Conservation (phyloP, 2,329 filamentous ascomycete species). For the Phialophora chinensis region DNA sequence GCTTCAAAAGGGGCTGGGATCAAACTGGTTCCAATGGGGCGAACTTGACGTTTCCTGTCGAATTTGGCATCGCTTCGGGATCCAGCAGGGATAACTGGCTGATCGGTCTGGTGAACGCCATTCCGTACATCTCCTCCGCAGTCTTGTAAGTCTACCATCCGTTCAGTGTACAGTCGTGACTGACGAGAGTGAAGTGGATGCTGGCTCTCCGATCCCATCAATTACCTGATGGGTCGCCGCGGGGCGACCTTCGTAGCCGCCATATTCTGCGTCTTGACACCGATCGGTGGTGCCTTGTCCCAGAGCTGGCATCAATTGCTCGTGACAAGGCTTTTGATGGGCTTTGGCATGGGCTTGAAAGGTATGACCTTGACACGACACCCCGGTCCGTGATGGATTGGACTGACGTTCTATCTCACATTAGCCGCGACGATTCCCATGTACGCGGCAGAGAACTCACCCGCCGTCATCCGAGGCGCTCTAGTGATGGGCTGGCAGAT, state of each 20-base stretch:
- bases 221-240: constrained; percentile 41
- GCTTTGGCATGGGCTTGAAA: constrained; percentile 51
- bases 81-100: constrained; percentile 46
- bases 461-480: constrained; percentile 57
- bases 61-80: constrained; percentile 42
- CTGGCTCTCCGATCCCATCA: constrained; percentile 46
- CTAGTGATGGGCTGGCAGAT: constrained; percentile 62
- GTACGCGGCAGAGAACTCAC: constrained; percentile 56
- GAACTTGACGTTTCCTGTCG: constrained; percentile 50
- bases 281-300: constrained; percentile 40
- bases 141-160: constrained; percentile 32
- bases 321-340: constrained; percentile 50
- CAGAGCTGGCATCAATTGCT: constrained; percentile 51
- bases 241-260: constrained; percentile 43
- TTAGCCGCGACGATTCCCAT: constrained; percentile 51
- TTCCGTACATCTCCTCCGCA: constrained; percentile 33
- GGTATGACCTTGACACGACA: constrained; percentile 29
- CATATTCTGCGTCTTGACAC: constrained; percentile 41
- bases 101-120: constrained; percentile 53
- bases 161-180: constrained; percentile 39
- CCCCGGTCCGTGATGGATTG: not conserved
- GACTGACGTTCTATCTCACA: not conserved
- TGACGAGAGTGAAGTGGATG: constrained; percentile 43
- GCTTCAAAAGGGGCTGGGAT: constrained; percentile 45
- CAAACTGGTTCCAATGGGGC: constrained; percentile 55